Percentiles rank a stretch among this genome's conserved stretches.
These are phyloP conservation scores for Xylaria palmicola DNA, from an alignment of 495 filamentous ascomycete species.

Conservation along the genomic window DNA sequence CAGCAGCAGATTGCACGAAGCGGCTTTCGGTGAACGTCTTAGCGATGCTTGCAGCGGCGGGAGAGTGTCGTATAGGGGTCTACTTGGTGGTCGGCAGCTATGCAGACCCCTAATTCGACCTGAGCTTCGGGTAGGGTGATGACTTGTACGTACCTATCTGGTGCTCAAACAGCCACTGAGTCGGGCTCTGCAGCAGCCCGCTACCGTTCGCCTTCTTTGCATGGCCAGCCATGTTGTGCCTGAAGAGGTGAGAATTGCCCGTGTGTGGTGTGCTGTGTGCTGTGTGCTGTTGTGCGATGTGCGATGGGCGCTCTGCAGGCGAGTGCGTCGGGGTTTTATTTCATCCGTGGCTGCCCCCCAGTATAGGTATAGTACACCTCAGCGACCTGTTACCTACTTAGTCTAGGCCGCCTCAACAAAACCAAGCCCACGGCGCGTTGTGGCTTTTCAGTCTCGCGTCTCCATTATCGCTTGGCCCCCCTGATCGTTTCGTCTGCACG, in stretches of 20 bases:
- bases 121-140: not conserved
- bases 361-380: too few relatives aligned
- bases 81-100: too few relatives aligned
- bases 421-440: too few relatives aligned
- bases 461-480: too few relatives aligned
- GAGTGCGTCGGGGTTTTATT: constrained; percentile 2
- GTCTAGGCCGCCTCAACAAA: too few relatives aligned
- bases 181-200: constrained; percentile 8
- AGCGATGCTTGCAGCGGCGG: constrained; percentile 1
- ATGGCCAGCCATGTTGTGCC: constrained; percentile 5
- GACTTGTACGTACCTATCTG: constrained; percentile 12
- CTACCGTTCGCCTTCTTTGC: constrained; percentile 7
- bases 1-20: constrained; percentile 62
- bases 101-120: too few relatives aligned
- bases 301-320: not conserved
- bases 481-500: too few relatives aligned
- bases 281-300: not conserved
- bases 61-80: not conserved
- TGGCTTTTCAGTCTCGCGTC: too few relatives aligned
- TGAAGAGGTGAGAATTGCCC: not conserved
- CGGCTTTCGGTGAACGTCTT: constrained; percentile 41
- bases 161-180: constrained; percentile 18
- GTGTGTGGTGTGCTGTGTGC: not conserved
- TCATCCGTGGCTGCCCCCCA: constrained; percentile 12
- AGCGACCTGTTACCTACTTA: too few relatives aligned